These are phyloP conservation scores for Zoysia japonica DNA, from an alignment of 176 grass and related monocot species.

Conservation along the genomic window DNA sequence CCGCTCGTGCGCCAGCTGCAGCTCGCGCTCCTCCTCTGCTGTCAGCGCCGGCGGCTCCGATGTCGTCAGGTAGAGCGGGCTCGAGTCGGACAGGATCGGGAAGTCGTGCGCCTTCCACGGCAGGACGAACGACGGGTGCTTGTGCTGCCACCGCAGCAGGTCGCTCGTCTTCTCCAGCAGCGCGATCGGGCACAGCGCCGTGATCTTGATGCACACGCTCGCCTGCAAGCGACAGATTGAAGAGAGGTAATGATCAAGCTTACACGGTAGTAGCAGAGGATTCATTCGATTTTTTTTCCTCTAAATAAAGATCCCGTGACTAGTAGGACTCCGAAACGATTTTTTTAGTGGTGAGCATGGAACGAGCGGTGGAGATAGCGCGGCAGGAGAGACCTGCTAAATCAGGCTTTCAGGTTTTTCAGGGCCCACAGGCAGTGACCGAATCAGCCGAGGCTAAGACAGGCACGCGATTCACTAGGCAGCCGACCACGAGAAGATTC, in stretches of 20 bases:
- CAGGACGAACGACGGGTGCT: conserved; percentile 60
- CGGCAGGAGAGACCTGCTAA: neutral
- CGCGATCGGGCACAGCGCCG: conserved; percentile 77
- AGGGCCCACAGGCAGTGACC: conserved; percentile 45
- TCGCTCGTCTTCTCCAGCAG: conserved; percentile 82
- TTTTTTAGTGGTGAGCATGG: neutral
- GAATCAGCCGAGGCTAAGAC: conserved; percentile 34
- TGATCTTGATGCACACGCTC: conserved; percentile 94
- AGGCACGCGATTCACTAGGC: conserved; percentile 38
- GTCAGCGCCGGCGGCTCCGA: conserved; percentile 55
- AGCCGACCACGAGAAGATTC: conserved; percentile 47
- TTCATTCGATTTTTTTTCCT: neutral
- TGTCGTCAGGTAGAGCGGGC: conserved; percentile 68
- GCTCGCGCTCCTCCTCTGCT: conserved; percentile 58
- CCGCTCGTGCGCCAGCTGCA: conserved; percentile 57
- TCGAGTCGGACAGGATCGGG: conserved; percentile 66
- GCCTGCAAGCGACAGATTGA: conserved; percentile 35
- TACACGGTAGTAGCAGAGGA: too few relatives aligned
- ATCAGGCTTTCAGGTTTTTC: neutral
- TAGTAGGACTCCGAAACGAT: neutral
- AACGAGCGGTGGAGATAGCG: conserved; percentile 38
- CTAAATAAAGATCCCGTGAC: conserved; percentile 24
- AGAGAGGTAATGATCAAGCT: neutral
- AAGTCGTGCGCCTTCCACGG: conserved; percentile 73
- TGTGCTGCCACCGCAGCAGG: conserved; percentile 81